A percentile compares a stretch with the other conserved stretches of the same genome.
phyloP scores from a whole-genome alignment of 2,329 filamentous ascomycete species.

The Cladosporium sp. region DNA sequence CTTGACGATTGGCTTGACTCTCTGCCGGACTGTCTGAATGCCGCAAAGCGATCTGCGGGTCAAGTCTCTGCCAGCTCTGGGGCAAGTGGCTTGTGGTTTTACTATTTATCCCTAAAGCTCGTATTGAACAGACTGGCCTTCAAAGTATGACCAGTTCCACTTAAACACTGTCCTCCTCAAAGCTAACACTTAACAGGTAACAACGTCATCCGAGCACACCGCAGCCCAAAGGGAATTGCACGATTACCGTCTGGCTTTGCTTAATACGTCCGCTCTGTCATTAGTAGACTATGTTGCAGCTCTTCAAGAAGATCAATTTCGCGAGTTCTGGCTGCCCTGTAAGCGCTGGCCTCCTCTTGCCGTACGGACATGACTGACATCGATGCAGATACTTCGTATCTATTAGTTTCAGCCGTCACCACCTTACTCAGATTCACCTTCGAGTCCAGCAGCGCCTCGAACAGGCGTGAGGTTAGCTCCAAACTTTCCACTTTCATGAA shows the following conservation, averaged over 20 bases:
- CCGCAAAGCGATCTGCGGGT: neutral
- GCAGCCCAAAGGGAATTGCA: neutral
- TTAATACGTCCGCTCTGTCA: slow-evolving; percentile 46
- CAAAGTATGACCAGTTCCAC: too few species aligned
- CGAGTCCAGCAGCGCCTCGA: slow-evolving; percentile 45
- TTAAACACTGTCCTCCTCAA: too few species aligned
- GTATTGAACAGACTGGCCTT: slow-evolving; percentile 35
- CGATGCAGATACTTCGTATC: slow-evolving; percentile 43
- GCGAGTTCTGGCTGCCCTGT: slow-evolving; percentile 48
- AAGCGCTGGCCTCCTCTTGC: neutral
- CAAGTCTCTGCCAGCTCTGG: slow-evolving; percentile 24
- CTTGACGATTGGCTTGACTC: slow-evolving; percentile 32
- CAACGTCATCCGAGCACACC: too few species aligned
- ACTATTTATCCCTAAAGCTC: slow-evolving; percentile 32
- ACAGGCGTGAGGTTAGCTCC: slow-evolving; percentile 44
- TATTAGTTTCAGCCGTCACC: slow-evolving; percentile 51
- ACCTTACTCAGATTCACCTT: slow-evolving; percentile 49
- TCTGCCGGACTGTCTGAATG: slow-evolving; percentile 32
- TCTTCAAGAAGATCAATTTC: slow-evolving; percentile 43
- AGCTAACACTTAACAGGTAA: too few species aligned
- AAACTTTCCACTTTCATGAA: neutral
- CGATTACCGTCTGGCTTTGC: slow-evolving; percentile 27
- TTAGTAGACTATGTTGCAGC: slow-evolving; percentile 48
- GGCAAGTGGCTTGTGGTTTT: slow-evolving; percentile 37
- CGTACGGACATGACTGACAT: neutral